phyloP scores from a whole-genome alignment of 2,329 filamentous ascomycete species.

The Phoma sp. region DNA sequence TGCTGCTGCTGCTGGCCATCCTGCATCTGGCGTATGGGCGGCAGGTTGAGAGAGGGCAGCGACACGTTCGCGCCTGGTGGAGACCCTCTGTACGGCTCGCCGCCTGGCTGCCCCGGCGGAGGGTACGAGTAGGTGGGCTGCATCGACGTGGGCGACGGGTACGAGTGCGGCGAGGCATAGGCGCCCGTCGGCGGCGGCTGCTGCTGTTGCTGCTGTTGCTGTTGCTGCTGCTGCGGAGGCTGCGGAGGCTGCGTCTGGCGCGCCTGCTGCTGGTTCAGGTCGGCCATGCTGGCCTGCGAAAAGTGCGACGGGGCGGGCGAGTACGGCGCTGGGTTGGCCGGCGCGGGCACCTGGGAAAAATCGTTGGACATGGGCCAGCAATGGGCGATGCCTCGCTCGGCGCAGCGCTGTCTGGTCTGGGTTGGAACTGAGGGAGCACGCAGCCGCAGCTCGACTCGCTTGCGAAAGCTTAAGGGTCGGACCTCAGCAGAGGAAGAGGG shows the following conservation, averaged over 20 bases:
- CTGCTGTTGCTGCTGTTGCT: constrained; percentile 21
- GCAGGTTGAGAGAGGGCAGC: constrained; percentile 55
- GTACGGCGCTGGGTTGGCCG: constrained; percentile 35
- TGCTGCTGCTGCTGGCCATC: constrained; percentile 52
- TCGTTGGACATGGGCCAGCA: constrained; percentile 44
- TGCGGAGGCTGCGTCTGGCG: constrained; percentile 17
- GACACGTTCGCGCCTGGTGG: constrained; percentile 53
- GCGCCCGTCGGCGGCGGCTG: constrained; percentile 20
- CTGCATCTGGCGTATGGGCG: constrained; percentile 56
- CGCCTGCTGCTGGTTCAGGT: constrained; percentile 40
- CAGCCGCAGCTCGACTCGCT: constrained; percentile 24
- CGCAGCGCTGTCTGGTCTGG: constrained; percentile 28
- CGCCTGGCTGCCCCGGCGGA: constrained; percentile 43
- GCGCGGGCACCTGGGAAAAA: constrained; percentile 26
- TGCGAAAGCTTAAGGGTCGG: constrained; percentile 23
- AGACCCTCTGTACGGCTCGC: constrained; percentile 55
- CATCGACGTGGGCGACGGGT: constrained; percentile 57
- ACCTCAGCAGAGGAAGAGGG: constrained; percentile 16
- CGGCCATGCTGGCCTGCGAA: constrained; percentile 43
- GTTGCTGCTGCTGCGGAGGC: constrained; percentile 37
- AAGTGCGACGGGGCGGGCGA: constrained; percentile 42
- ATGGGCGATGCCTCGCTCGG: constrained; percentile 30
- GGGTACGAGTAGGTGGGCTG: constrained; percentile 58
- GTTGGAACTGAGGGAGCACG: constrained; percentile 20
- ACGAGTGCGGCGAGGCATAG: constrained; percentile 57